Evolutionary conservation across 2,329 filamentous ascomycete species (phyloP).

Genomic region (Fusarium sororula): DNA sequence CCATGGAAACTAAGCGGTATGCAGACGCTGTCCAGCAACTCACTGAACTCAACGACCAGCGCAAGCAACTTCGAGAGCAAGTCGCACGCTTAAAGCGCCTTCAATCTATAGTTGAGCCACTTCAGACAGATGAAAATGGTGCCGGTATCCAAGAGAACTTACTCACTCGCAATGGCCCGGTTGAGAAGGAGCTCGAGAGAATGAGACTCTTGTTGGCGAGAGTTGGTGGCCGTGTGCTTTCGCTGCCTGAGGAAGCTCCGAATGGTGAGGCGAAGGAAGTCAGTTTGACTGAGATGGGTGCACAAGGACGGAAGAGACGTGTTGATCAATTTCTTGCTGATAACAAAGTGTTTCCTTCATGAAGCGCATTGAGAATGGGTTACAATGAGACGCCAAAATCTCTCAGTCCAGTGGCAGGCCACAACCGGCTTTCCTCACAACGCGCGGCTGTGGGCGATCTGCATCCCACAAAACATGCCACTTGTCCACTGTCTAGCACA

Average conservation of each 20-base stretch:
- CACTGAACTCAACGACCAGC: constrained; percentile 56
- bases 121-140: constrained; percentile 41
- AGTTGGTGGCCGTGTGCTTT: constrained; percentile 63
- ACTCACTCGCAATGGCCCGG: constrained; percentile 69
- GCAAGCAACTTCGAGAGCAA: constrained; percentile 48
- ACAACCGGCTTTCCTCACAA: neutral
- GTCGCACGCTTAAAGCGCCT: constrained; percentile 61
- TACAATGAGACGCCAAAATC: neutral
- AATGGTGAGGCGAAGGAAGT: constrained; percentile 7
- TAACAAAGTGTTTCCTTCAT: constrained; percentile 37
- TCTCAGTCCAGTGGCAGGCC: neutral
- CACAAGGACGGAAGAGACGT: constrained; percentile 36
- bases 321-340: constrained; percentile 41
- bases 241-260: constrained; percentile 21
- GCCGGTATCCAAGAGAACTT: constrained; percentile 70
- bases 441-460: no score
- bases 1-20: constrained; percentile 62
- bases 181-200: constrained; percentile 72
- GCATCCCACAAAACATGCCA: neutral
- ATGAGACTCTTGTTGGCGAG: constrained; percentile 71
- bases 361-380: neutral
- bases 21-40: constrained; percentile 60
- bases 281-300: constrained; percentile 13
- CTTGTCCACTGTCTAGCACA: neutral
- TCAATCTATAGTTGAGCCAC: constrained; percentile 59